A percentile compares a stretch with the other conserved stretches of the same genome.
phyloP scores from a whole-genome alignment of 129 eudicot species.

The Saussurea involucrata region DNA sequence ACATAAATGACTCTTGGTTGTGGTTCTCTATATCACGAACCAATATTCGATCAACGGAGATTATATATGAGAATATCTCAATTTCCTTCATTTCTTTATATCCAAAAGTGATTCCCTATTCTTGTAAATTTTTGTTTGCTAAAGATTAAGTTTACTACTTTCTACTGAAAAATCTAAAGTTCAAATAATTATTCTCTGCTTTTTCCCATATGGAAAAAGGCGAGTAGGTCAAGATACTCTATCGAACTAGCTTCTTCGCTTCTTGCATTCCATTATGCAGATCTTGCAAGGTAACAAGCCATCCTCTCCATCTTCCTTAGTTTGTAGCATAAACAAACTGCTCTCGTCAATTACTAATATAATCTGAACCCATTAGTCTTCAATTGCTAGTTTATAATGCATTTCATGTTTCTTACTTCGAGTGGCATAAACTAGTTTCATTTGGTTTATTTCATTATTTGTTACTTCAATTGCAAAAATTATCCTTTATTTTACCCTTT shows the following conservation, averaged over 20 bases:
- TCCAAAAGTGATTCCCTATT: neutral
- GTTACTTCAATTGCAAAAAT: neutral
- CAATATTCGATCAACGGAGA: neutral
- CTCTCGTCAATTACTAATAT: neutral
- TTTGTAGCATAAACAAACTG: neutral
- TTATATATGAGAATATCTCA: constrained; percentile 5
- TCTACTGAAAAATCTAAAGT: constrained; percentile 21
- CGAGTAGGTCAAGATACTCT: constrained; percentile 15
- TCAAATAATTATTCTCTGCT: constrained; percentile 30
- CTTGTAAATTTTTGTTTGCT: neutral
- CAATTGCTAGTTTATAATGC: neutral
- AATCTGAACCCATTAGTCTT: neutral
- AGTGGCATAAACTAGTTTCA: neutral
- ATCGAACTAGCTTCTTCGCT: constrained; percentile 7
- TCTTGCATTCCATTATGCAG: constrained; percentile 21
- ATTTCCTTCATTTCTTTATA: neutral
- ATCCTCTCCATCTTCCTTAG: neutral
- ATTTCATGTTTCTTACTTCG: neutral
- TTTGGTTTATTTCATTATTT: neutral
- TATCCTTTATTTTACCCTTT: neutral
- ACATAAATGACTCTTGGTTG: constrained; percentile 25
- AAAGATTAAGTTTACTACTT: constrained; percentile 15
- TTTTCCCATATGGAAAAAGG: constrained; percentile 15
- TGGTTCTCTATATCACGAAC: constrained; percentile 14
- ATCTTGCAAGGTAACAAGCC: constrained; percentile 29